A percentile compares a stretch with the other conserved stretches of the same genome.
Conservation (phyloP, 345 rosid genomes). For the Fremontodendron californicum region DNA sequence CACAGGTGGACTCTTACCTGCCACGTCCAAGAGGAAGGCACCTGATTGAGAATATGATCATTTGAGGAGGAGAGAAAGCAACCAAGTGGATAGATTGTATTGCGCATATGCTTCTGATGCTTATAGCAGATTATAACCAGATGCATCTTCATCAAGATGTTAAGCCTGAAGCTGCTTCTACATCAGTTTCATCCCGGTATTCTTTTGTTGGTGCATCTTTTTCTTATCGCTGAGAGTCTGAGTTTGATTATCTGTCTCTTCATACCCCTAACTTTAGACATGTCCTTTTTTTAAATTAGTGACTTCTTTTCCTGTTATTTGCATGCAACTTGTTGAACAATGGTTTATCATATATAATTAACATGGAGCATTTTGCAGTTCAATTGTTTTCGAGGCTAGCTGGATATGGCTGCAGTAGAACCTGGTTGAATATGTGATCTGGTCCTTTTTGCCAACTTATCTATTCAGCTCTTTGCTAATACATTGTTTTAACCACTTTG, state of each 20-base stretch:
- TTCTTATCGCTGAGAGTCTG: constrained; percentile 30
- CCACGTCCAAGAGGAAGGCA: constrained; percentile 25
- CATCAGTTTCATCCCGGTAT: constrained; percentile 59
- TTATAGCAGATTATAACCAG: constrained; percentile 32
- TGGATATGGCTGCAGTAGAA: not conserved
- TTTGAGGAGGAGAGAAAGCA: constrained; percentile 28
- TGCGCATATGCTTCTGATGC: constrained; percentile 36
- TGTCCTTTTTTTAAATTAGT: not conserved
- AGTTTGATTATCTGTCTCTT: not conserved
- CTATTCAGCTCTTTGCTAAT: too few relatives aligned
- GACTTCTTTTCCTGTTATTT: not conserved
- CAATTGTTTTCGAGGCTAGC: not conserved
- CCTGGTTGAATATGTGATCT: not conserved
- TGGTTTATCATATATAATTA: not conserved
- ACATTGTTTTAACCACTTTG: too few relatives aligned
- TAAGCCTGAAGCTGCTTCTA: constrained; percentile 26
- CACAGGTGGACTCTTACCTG: constrained; percentile 37
- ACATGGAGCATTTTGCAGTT: not conserved
- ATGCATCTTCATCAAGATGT: constrained; percentile 21
- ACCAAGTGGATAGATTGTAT: constrained; percentile 29
- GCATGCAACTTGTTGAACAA: not conserved
- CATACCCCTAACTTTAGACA: not conserved
- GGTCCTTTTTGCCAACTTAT: not conserved
- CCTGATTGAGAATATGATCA: constrained; percentile 22
- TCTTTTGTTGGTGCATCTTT: constrained; percentile 48